Base-by-base conservation (phyloP, 495 filamentous ascomycete species). In the Podospora conica region DNA sequence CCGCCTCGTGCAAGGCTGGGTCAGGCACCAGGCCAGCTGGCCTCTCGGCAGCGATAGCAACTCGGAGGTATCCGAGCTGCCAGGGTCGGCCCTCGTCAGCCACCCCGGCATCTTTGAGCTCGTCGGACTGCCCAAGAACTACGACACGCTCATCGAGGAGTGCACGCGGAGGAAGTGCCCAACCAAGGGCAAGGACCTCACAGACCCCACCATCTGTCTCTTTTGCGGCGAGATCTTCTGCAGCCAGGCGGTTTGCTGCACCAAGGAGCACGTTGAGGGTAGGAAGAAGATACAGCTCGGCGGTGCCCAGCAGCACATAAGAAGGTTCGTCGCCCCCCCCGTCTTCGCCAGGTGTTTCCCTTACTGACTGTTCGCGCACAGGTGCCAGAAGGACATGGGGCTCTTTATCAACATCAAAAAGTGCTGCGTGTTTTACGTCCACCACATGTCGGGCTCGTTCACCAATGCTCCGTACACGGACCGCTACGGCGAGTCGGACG, bases 181-280 rank as follows among this genome's bases (percentile, higher is more conserved):
- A 3, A 96, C 86, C 11, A 93, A 92, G 2, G 92, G 92, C 63
- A 95, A 93, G 75, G 93, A 97, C 65, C 76, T 98, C 25, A 87
- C 86, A 10, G 96, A 99, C 75, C 92, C 95, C 1, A 88, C 85
- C 66, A 85, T 99, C 55, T 99, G 95, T 72, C 84, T 99, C 15
- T 95, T 97, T 80, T 99, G 95, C 71, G 95, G 94, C 7, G 93
- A 93, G 9, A 90, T 99, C 31, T 93, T 97, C 76, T 99, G 95
- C 79, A 90, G 90, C 20, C 95, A 99, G 78, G 91, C 90, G 25
- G 87, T 92, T 27, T 99, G 95, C 78, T 99, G 95, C 75, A 85
- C 87, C 73, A 87, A 86, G 67, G 81, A 86, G 66, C 83, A 86
- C 59, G 71, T 71, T 57, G 75, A 79, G 53, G 73, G 72, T 0